These are phyloP conservation scores for Globisporangium polare DNA, from an alignment of 352 stramenopile genomes.

Conservation along the genomic window DNA sequence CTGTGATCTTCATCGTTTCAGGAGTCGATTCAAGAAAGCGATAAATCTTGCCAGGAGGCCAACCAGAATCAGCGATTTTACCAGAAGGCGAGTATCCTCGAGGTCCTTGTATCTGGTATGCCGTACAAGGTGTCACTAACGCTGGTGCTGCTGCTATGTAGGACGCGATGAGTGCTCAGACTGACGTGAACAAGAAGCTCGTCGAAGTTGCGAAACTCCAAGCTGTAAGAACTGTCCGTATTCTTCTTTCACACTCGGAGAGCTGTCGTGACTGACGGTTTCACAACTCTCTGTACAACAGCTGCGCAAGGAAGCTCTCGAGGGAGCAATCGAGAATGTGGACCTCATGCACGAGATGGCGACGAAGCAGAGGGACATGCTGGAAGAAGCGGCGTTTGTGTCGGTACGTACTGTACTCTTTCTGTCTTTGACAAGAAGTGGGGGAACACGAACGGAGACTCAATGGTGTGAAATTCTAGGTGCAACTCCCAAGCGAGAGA, in stretches of 20 bases:
- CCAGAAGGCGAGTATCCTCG: slow-evolving; percentile 26
- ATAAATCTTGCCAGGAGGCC: slow-evolving; percentile 46
- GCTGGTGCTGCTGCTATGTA: slow-evolving; percentile 10
- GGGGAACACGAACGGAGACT: background rate
- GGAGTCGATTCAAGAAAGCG: slow-evolving; percentile 53
- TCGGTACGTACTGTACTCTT: slow-evolving; percentile 34
- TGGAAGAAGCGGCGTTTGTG: slow-evolving; percentile 77
- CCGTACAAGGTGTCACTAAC: background rate
- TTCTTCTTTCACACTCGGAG: background rate
- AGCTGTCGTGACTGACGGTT: background rate
- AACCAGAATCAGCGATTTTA: slow-evolving; percentile 57
- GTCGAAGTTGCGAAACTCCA: slow-evolving; percentile 67
- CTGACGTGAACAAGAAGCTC: slow-evolving; percentile 57
- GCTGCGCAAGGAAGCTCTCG: slow-evolving; percentile 69
- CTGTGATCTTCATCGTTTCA: background rate
- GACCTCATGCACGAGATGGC: slow-evolving; percentile 64
- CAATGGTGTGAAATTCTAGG: slow-evolving; percentile 17
- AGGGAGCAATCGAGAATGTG: slow-evolving; percentile 61
- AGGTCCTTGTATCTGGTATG: background rate
- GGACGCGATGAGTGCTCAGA: slow-evolving; percentile 49
- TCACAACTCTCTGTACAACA: slow-evolving; percentile 13
- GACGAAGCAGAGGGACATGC: slow-evolving; percentile 58
- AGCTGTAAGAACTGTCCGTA: slow-evolving; percentile 29
- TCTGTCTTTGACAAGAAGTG: background rate
- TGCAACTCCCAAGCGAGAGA: slow-evolving; percentile 74